Conservation (phyloP, 2,329 filamentous ascomycete species). For the Rhexocercosporidium sp. region DNA sequence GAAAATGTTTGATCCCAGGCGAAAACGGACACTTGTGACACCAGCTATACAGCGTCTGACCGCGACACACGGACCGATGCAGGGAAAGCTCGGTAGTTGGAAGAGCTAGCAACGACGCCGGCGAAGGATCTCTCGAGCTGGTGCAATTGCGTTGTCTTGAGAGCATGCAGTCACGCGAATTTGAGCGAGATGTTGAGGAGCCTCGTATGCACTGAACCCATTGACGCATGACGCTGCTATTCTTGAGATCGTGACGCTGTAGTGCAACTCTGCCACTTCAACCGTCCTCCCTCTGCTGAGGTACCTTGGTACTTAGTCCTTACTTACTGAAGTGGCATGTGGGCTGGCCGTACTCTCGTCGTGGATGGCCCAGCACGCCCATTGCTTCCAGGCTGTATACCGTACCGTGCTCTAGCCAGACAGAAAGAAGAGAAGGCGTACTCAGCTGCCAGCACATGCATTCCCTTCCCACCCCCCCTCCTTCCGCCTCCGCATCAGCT, state of each 20-base stretch:
- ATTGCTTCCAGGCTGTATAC: slow-evolving; percentile 4
- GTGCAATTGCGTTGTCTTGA: slow-evolving; percentile 25
- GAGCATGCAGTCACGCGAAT: slow-evolving; percentile 34
- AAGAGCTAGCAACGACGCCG: slow-evolving; percentile 23
- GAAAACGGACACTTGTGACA: slow-evolving; percentile 33
- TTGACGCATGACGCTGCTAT: slow-evolving; percentile 31
- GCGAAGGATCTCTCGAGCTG: slow-evolving; percentile 32
- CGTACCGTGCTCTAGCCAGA: not conserved
- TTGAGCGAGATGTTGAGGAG: slow-evolving; percentile 21
- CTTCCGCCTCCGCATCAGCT: slow-evolving; percentile 8
- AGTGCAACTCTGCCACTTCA: slow-evolving; percentile 35
- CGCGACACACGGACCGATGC: slow-evolving; percentile 39
- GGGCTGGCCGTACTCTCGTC: not conserved
- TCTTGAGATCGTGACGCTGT: slow-evolving; percentile 36
- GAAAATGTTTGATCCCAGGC: slow-evolving; percentile 34
- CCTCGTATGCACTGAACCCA: slow-evolving; percentile 29
- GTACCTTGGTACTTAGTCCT: slow-evolving; percentile 24
- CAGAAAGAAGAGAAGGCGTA: not conserved
- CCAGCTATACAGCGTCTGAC: slow-evolving; percentile 37
- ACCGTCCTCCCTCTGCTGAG: slow-evolving; percentile 20
- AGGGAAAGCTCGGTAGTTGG: slow-evolving; percentile 38
- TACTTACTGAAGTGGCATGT: slow-evolving; percentile 16
- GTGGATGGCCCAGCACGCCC: not conserved
- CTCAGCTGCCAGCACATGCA: slow-evolving; percentile 23
- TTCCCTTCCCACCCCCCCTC: not conserved